phyloP scores from a whole-genome alignment of 1,284 basidiomycete species.

The Veloporphyrellus conicus region DNA sequence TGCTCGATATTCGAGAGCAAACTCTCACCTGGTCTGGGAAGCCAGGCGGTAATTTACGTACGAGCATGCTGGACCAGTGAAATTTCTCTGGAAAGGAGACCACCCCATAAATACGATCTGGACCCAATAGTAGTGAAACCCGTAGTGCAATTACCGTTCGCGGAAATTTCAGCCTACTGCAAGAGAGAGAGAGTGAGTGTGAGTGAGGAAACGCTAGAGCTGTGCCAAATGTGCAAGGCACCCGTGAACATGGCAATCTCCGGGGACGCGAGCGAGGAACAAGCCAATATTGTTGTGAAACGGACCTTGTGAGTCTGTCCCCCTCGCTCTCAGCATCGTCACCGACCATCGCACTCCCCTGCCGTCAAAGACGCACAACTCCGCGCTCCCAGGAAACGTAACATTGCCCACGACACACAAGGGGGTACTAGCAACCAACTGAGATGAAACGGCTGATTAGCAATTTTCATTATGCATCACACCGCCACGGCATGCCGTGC shows the following conservation, averaged over 20 bases:
- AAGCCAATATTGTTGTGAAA: conserved; percentile 17
- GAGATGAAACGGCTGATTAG: conserved; percentile 27
- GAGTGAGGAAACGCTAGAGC: conserved; percentile 4
- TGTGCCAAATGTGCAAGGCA: conserved; percentile 6
- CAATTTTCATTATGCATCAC: conserved; percentile 27
- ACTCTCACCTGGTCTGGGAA: conserved; percentile 30
- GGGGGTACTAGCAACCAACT: conserved; percentile 38
- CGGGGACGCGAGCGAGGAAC: conserved; percentile 20
- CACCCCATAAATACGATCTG: conserved; percentile 24
- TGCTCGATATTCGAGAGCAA: conserved; percentile 18
- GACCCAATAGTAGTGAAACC: conserved; percentile 26
- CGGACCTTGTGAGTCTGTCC: conserved; percentile 3
- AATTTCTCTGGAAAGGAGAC: conserved; percentile 23
- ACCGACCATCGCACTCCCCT: conserved; percentile 22
- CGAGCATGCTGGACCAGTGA: conserved; percentile 21
- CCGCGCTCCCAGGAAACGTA: conserved; percentile 55
- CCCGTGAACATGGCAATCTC: conserved; percentile 26
- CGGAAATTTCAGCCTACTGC: conserved; percentile 32
- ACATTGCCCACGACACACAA: conserved; percentile 50
- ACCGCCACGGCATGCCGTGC: conserved; percentile 49
- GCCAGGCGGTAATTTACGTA: conserved; percentile 27
- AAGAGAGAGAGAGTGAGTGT: conserved; percentile 19
- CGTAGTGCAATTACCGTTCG: conserved; percentile 29
- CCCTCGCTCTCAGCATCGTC: conserved; percentile 3
- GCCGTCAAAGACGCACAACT: conserved; percentile 47